Base-by-base conservation (phyloP, 2,329 filamentous ascomycete species). In the Botryotinia calthae region DNA sequence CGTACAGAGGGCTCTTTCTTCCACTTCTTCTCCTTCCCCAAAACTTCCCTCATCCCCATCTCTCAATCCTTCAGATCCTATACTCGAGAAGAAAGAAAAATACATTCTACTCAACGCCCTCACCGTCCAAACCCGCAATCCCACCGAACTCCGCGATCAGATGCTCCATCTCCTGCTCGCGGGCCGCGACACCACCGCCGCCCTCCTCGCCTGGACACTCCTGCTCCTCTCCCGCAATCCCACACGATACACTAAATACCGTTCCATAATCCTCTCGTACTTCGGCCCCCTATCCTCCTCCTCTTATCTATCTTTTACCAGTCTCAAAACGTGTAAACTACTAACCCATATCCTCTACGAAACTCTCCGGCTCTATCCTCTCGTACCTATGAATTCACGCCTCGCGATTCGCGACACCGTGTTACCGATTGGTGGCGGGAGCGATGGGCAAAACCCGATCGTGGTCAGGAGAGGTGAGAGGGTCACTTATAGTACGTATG, bases 51-150 rank as follows among this genome's bases (percentile, higher is more conserved):
- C 25, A 51, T 25, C 34, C 7, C 34, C 34, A 37, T 37, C 34
- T 37, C 34, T 1, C 34, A 37, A 8, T 1, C 34, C 34, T 37
- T 37, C 12, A 10, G 10, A n/a, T 3, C 0, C 4, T 25, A 5
- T 4, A 12, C 48, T 25, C 25, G 22, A 51, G 22, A 12, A n/a
- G 14, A 75, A 79, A 37, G 65, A 76, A 44, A 81, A 81, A 37
- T 84, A 82, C 73, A 77, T 84, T 6, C 82, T 86, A 59, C 74
- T 85, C 5, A 77, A 85, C 73, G 87, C 88, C 74, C 79, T 91
- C 40, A 83, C 87, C 16, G 81, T 84, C 56, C 81, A 84, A 56
- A 83, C 82, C 0, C 77, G 80, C n/a, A 81, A 86, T 76, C 78
- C 79, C 1, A 77, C 74, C 2, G 76, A 81, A n/a, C 72, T 84